Evolutionary conservation across 371 early-diverging fungal species (phyloP), one percentile per base, ranked within the genome.

Genomic region (Mortierella sp.): DNA sequence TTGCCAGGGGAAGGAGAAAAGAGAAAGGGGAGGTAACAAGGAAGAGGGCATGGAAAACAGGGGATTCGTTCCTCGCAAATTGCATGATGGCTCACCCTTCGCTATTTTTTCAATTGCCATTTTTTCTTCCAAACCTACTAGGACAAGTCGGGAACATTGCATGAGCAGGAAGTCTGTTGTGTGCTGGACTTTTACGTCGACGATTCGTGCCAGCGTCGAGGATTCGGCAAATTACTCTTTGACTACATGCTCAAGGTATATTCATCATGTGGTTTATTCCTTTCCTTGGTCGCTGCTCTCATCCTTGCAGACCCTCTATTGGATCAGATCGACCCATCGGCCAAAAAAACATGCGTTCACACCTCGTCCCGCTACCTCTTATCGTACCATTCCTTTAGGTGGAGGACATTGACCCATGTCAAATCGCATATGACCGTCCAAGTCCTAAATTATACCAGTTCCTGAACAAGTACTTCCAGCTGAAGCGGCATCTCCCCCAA

Each of bases 191-290:
- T 84, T 81, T 84, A 84, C 55, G 81, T 84, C 9, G 78, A 84
- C 50, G n/a, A 75, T 8, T 80, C 85, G 14, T 84, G 75, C 44
- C 85, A 81, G 61, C 85, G 85, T 28, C 74, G 74, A 31, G 85
- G 85, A 40, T 81, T 64, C n/a, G 85, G 85, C 48, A 84, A 84
- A 43, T 64, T 80, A 31, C 70, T 84, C 24, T 84, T 84, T 50
- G 85, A 84, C 48, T 84, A 80, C 67, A 84, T 84, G 85, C 75
- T 84, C 76, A 84, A 81, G 81, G 84, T 83, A 76, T 51, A 28
- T 55, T 54, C 64, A 9, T 61, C 64, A 64, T 37, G 54, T 53
- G 51, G 21, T 48, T 37, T 46, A 50, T 51, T 21, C 16, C 51
- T 37, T 28, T 50, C 26, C 40, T 24, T 72, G 48, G 8, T 13